phyloP scores from a whole-genome alignment of 2,329 filamentous ascomycete genomes.

The Colletotrichum aenigma region DNA sequence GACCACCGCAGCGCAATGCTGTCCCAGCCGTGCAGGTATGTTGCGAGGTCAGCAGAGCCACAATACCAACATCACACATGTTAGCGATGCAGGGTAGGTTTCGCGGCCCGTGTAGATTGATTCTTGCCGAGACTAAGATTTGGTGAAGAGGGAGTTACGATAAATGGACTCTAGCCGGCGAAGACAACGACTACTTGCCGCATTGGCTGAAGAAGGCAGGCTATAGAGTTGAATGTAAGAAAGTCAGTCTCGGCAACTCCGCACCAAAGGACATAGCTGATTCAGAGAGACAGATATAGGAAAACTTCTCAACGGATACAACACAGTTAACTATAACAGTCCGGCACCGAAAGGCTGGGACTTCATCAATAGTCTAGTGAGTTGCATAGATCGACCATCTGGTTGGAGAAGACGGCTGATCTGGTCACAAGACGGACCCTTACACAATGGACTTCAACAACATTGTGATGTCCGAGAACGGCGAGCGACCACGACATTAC shows the following conservation, averaged over 20 bases:
- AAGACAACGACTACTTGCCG: not conserved
- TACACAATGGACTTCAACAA: not conserved
- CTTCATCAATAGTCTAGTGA: constrained; percentile 23
- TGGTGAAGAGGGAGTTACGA: not conserved
- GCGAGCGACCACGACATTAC: not conserved
- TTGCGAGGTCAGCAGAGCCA: constrained; percentile 28
- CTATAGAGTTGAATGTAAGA: not conserved
- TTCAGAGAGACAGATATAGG: constrained; percentile 15
- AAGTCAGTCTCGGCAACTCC: rapidly evolving
- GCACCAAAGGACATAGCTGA: not conserved
- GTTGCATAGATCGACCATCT: not conserved
- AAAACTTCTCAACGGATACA: constrained; percentile 50
- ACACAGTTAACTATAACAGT: constrained; percentile 43
- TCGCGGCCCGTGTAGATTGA: not conserved
- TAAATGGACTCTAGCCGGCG: not conserved
- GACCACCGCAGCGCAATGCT: constrained; percentile 30
- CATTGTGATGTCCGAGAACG: not conserved
- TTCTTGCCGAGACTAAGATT: not conserved
- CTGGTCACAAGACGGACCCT: not conserved
- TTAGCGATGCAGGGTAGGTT: not conserved
- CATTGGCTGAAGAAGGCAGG: not conserved
- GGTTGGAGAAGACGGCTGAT: not conserved
- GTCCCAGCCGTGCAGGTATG: constrained; percentile 28
- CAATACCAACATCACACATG: constrained; percentile 34
- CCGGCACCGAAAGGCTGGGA: constrained; percentile 29